Evolutionary conservation across 495 filamentous ascomycete species (phyloP).

Genomic region (Penicillium turbatum): DNA sequence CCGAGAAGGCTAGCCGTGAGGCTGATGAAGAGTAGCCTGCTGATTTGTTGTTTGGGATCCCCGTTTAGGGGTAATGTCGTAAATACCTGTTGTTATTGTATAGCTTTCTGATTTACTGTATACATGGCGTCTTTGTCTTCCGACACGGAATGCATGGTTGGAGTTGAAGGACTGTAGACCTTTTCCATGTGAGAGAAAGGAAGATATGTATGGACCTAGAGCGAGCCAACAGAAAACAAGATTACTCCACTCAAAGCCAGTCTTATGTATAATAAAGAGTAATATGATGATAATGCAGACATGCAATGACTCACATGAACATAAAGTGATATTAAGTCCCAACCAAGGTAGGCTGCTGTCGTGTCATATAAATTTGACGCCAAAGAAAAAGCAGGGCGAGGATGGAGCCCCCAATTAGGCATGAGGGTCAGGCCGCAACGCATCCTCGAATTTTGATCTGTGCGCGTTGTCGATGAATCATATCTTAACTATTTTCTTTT

Average conservation of each 20-base stretch:
- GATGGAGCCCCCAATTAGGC: conserved; percentile 25
- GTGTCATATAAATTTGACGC: conserved; percentile 5
- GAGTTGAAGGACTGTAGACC: conserved; percentile 11
- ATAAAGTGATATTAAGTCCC: no score
- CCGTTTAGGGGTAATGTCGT: conserved; percentile 7
- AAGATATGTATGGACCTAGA: conserved; percentile 5
- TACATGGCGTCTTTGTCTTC: conserved; percentile 13
- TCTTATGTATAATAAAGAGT: neutral
- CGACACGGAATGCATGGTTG: conserved; percentile 12
- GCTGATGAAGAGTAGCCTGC: conserved; percentile 31
- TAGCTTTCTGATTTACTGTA: conserved; percentile 24
- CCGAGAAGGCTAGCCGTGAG: conserved; percentile 44
- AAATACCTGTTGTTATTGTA: conserved; percentile 20
- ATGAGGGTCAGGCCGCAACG: conserved; percentile 32
- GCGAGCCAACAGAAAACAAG: conserved; percentile 1
- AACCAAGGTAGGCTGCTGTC: no score
- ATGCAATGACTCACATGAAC: neutral
- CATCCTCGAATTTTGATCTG: conserved; percentile 25
- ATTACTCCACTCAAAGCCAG: conserved; percentile 5
- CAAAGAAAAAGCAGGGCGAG: conserved; percentile 5
- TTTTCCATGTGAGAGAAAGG: neutral
- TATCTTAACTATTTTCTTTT: conserved; percentile 2
- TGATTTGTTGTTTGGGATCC: neutral
- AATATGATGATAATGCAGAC: neutral
- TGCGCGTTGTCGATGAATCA: conserved; percentile 28